These are phyloP conservation scores for Saccharomycopsis synnaedendra DNA, from an alignment of 805 yeast genomes.

Conservation along the genomic window DNA sequence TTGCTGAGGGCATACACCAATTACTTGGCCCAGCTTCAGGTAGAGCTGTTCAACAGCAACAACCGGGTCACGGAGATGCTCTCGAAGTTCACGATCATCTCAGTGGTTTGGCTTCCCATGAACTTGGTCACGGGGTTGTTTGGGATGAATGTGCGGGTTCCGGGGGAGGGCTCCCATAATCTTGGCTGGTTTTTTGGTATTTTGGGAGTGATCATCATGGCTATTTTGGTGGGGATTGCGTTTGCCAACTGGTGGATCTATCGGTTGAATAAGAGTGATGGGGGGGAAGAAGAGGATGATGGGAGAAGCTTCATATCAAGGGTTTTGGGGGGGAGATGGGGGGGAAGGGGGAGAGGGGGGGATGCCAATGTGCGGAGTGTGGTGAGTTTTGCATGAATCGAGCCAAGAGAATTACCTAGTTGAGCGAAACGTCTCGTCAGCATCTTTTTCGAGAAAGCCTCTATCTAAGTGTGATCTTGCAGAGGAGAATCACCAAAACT, in stretches of 20 bases:
- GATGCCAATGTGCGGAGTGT: too few relatives aligned
- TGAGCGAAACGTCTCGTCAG: too few relatives aligned
- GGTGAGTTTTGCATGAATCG: too few relatives aligned
- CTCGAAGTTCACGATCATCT: constrained; percentile 80
- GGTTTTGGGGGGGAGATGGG: background rate
- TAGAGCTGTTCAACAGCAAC: constrained; percentile 79
- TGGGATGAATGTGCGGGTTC: constrained; percentile 91
- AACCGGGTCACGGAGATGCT: constrained; percentile 78
- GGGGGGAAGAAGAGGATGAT: constrained; percentile 4
- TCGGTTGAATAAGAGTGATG: constrained; percentile 9
- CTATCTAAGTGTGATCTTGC: too few relatives aligned
- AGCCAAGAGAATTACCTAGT: too few relatives aligned
- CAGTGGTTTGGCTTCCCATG: constrained; percentile 84
- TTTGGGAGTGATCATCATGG: constrained; percentile 36
- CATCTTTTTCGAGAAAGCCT: too few relatives aligned
- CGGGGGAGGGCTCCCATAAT: constrained; percentile 43
- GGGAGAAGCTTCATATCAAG: constrained; percentile 2
- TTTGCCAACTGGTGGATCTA: constrained; percentile 33
- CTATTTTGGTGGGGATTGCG: constrained; percentile 29
- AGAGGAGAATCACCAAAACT: too few relatives aligned
- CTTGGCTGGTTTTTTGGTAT: constrained; percentile 64
- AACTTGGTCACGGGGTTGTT: constrained; percentile 84
- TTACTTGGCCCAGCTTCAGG: constrained; percentile 88
- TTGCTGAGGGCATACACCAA: constrained; percentile 86
- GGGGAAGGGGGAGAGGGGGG: too few relatives aligned